Evolutionary conservation across 179 eudicot genomes (phyloP).

Genomic region (Amaranthus tricolor): DNA sequence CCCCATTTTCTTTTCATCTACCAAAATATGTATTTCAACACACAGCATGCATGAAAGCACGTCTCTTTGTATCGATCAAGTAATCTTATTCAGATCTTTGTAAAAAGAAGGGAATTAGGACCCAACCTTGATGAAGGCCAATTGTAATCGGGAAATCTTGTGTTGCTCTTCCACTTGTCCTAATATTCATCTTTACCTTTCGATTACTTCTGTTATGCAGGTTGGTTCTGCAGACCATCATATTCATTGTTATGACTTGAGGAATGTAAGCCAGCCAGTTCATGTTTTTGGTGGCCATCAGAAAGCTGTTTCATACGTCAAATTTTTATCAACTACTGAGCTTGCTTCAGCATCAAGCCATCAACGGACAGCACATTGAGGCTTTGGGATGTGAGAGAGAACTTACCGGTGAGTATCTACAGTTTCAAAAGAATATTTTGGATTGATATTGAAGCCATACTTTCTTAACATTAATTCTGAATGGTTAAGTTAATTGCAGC

Average conservation of each 20-base stretch:
- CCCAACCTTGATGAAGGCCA: too few species aligned
- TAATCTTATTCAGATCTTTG: too few species aligned
- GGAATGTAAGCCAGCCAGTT: conserved; percentile 55
- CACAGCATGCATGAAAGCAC: too few species aligned
- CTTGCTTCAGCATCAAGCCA: conserved; percentile 81
- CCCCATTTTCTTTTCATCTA: too few species aligned
- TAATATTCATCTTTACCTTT: background rate
- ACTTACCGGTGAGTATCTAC: conserved; percentile 47
- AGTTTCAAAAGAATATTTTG: background rate
- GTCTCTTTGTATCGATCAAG: too few species aligned
- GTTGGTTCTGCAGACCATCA: conserved; percentile 83
- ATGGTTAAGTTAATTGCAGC: background rate
- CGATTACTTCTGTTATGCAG: conserved; percentile 33
- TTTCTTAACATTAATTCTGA: background rate
- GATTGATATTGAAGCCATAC: background rate
- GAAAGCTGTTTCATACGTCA: conserved; percentile 74
- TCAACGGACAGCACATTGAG: conserved; percentile 77
- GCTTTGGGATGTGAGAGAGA: conserved; percentile 69
- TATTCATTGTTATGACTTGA: conserved; percentile 66
- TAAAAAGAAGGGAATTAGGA: too few species aligned
- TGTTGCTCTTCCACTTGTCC: too few species aligned
- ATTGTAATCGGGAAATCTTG: too few species aligned
- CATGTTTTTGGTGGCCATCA: conserved; percentile 66
- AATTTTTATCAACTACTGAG: conserved; percentile 61
- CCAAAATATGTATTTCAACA: too few species aligned